Percentiles rank a stretch among this genome's conserved stretches.
phyloP scores from a whole-genome alignment of 495 filamentous ascomycete genomes.

The Pseudoneurospora amorphoporcata region DNA sequence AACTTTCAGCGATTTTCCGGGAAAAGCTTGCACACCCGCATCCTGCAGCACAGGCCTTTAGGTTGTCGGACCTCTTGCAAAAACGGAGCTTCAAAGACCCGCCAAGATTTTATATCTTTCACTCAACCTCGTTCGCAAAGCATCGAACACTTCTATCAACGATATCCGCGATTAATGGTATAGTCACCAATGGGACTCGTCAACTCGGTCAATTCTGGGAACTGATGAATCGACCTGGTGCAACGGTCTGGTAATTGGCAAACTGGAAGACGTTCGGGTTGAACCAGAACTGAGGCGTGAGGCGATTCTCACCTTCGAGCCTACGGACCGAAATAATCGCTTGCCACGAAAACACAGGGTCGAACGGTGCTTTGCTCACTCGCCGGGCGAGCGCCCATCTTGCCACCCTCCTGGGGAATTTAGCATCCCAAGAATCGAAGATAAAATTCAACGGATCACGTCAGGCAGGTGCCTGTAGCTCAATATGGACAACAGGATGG shows the following conservation, averaged over 20 bases:
- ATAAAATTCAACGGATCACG: not conserved
- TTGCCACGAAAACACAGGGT: not conserved
- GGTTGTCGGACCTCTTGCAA: not conserved
- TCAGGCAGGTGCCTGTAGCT: not conserved
- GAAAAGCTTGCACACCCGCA: not conserved
- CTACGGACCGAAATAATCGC: not conserved
- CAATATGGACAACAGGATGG: constrained; percentile 15
- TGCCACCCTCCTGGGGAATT: not conserved
- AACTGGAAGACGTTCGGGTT: not conserved
- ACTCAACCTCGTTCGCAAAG: not conserved
- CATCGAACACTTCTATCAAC: not conserved
- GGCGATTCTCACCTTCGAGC: not conserved
- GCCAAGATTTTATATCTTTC: not conserved
- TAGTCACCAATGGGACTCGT: not conserved
- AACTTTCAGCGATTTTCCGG: not conserved
- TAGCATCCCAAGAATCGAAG: not conserved
- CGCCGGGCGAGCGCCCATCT: not conserved
- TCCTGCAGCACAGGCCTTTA: not conserved
- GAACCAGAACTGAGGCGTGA: not conserved
- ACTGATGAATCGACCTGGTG: not conserved
- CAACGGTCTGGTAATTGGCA: not conserved
- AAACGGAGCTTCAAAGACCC: not conserved
- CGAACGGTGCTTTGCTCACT: not conserved
- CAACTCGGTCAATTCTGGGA: no score
- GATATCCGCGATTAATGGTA: not conserved